Base-by-base conservation (phyloP, 352 stramenopile species). In the Pythium monospermum region DNA sequence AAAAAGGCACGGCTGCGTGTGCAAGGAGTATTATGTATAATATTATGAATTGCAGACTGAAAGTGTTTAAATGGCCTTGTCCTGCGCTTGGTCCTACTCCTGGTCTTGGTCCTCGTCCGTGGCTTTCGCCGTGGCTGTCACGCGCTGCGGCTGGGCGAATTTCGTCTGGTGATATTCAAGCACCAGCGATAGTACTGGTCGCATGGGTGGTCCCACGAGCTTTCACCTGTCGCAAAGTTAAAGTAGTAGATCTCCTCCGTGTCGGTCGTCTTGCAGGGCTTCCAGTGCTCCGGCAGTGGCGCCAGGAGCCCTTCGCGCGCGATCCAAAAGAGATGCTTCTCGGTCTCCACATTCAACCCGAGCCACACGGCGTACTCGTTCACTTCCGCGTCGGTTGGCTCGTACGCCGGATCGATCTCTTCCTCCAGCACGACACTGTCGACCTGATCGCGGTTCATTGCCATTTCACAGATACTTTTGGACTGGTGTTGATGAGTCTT, bases 241-340 rank as follows among this genome's bases (percentile, higher is more conserved):
- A 97, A 97, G 62, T 97, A 97, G 64, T 97, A 97, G 49, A 97
- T 95, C 63, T 97, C 91, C 25, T 95, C 80, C 48, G 91, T 97
- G 64, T 97, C 85, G 19, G 75, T 93, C 22, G 86, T 96, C 66
- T 96, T 97, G 67, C 90, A 97, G n/a, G 90, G 87, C 66, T 97
- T 97, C 91, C 91, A 97, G 54, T 96, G 84, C 42, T 92, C 70
- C 21, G 88, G 91, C 13, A 97, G 65, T 21, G 90, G 89, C 15
- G 91, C 88, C 61, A 90, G 97, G 7, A 97, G 69, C 1, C 88
- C 90, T 59, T 97, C 90, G 21, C 87, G 76, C 7, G 90, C 88
- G 62, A 97, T 97, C 83, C 85, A 97, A 47, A 97, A 92, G 13
- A 97, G 63, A 39, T 96, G 84, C 11, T 69, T 53, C 64, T 97